A percentile compares a stretch with the other conserved stretches of the same genome.
Conservation (phyloP, 768 basidiomycete species). For the Russula lepida region DNA sequence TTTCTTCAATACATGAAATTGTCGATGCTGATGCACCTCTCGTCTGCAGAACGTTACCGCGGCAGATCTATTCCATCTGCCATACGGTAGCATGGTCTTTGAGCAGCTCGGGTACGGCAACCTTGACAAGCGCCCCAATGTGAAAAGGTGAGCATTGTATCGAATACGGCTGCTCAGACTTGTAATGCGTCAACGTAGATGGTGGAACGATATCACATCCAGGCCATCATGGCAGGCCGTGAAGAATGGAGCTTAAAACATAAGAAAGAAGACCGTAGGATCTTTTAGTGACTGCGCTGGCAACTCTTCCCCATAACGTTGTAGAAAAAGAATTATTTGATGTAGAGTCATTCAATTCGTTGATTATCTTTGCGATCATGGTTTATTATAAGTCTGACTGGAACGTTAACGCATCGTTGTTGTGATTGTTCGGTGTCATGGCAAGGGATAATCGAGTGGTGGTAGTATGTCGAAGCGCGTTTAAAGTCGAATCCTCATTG, state of each 20-base stretch:
- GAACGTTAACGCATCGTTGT: not conserved
- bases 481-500: no score
- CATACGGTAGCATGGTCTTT: not conserved
- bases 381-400: not conserved
- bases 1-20: no score
- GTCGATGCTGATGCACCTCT: not conserved
- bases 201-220: constrained; percentile 12
- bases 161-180: not conserved
- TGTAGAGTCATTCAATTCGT: not conserved
- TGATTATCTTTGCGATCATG: not conserved
- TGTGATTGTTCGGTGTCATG: not conserved
- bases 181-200: not conserved
- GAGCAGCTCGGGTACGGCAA: not conserved
- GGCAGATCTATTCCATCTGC: constrained; percentile 12
- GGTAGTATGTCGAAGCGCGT: not conserved
- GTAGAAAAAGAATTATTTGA: not conserved
- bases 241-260: not conserved
- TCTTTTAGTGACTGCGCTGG: not conserved
- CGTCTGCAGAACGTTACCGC: constrained; percentile 3
- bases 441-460: not conserved
- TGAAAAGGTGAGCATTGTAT: not conserved
- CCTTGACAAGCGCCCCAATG: constrained; percentile 5
- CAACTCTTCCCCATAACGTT: not conserved
- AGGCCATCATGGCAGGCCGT: constrained; percentile 8
- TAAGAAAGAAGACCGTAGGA: not conserved